Percentiles rank a stretch among this genome's conserved stretches.
Conservation (phyloP, 1,139 yeast genomes). For the Yamadazyma friedrichii region DNA sequence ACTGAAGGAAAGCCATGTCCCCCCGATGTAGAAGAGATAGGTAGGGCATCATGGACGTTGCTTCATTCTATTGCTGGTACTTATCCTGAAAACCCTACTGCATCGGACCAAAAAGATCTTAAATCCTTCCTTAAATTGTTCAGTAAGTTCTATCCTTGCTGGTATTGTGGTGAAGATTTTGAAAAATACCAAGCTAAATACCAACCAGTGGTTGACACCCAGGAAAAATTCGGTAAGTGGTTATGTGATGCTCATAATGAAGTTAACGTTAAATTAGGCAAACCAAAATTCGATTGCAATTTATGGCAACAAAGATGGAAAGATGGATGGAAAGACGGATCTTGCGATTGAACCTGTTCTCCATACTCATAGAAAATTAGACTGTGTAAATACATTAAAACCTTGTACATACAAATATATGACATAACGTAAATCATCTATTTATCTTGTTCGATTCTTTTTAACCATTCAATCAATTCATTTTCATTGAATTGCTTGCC, state of each 20-base stretch:
- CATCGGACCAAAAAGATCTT: slow-evolving; percentile 68
- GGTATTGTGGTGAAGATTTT: slow-evolving; percentile 91
- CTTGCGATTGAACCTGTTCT: slow-evolving; percentile 7
- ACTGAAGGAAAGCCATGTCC: slow-evolving; percentile 56
- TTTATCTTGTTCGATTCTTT: slow-evolving; percentile 11
- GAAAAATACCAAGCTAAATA: slow-evolving; percentile 56
- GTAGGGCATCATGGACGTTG: slow-evolving; percentile 89
- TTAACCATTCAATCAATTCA: slow-evolving; percentile 57
- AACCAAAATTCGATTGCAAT: slow-evolving; percentile 80
- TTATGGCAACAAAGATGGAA: slow-evolving; percentile 94
- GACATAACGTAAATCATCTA: too few relatives aligned
- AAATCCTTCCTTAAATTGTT: slow-evolving; percentile 66
- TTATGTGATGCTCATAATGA: slow-evolving; percentile 92
- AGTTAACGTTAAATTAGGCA: slow-evolving; percentile 81
- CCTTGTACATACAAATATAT: background rate
- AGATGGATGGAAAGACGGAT: slow-evolving; percentile 23
- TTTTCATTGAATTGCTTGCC: slow-evolving; percentile 30
- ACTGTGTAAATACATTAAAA: slow-evolving; percentile 2
- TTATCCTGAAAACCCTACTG: slow-evolving; percentile 71
- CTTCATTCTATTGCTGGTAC: slow-evolving; percentile 88
- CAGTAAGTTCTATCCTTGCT: slow-evolving; percentile 87
- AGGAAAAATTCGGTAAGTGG: slow-evolving; percentile 87
- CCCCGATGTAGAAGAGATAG: slow-evolving; percentile 81
- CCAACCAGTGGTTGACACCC: slow-evolving; percentile 66
- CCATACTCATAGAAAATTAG: background rate